These are phyloP conservation scores for Achaetomiella virescens DNA, from an alignment of 495 filamentous ascomycete genomes.

Conservation along the genomic window DNA sequence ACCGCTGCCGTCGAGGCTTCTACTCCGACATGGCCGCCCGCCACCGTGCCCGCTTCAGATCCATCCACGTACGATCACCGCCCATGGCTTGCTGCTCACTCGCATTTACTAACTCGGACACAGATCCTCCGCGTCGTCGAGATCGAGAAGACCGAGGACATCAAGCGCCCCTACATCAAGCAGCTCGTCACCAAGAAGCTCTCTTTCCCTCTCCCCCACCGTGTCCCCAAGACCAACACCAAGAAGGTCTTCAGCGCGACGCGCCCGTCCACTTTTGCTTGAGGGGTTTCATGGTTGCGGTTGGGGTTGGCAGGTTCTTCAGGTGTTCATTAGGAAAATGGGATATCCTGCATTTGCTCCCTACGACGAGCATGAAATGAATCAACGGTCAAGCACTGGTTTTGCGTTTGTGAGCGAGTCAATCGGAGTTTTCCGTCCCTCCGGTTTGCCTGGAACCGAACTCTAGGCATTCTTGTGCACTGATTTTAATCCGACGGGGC, in stretches of 20 bases:
- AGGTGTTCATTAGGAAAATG: slow-evolving; percentile 50
- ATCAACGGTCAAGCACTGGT: slow-evolving; percentile 30
- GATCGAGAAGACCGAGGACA: slow-evolving; percentile 81
- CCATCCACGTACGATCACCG: slow-evolving; percentile 75
- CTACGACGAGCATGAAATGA: slow-evolving; percentile 38
- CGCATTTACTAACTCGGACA: slow-evolving; percentile 23
- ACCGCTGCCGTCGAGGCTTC: slow-evolving; percentile 91
- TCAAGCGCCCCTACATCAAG: slow-evolving; percentile 98
- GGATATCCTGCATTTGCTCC: slow-evolving; percentile 46
- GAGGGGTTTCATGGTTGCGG: slow-evolving; percentile 36
- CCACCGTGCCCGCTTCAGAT: slow-evolving; percentile 95
- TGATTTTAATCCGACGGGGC: no score
- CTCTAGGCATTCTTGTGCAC: not conserved
- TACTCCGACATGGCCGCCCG: slow-evolving; percentile 99
- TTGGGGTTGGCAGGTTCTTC: slow-evolving; percentile 46
- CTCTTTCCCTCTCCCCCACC: slow-evolving; percentile 98
- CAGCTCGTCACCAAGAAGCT: slow-evolving; percentile 92
- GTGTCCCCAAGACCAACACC: slow-evolving; percentile 66
- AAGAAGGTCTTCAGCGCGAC: slow-evolving; percentile 87
- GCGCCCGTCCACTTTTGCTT: slow-evolving; percentile 83
- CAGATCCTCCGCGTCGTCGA: slow-evolving; percentile 98
- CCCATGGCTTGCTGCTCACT: not conserved
- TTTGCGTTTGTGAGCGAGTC: slow-evolving; percentile 14
- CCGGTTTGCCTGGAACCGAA: not conserved
- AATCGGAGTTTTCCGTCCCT: not conserved